Percentiles rank a stretch among this genome's conserved stretches.
Conservation (phyloP, 176 grass and related monocot species). For the Urochloa ruziziensis region DNA sequence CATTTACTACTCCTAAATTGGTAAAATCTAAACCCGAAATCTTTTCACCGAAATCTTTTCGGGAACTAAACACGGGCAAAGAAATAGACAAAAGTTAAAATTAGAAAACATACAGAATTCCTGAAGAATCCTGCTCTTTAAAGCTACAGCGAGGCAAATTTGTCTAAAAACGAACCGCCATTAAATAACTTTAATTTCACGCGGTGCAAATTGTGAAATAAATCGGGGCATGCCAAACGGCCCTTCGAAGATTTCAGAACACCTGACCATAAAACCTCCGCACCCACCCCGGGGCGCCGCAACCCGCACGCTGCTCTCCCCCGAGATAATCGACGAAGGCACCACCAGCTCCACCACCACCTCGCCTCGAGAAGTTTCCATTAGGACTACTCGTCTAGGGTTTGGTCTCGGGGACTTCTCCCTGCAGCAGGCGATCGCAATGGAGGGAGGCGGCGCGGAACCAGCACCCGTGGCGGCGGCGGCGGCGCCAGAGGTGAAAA, state of each 20-base stretch:
- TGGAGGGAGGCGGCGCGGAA: slow-evolving; percentile 39
- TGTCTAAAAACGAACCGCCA: not conserved
- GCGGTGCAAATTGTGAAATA: not conserved
- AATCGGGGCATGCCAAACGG: not conserved
- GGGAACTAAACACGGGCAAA: too few relatives aligned
- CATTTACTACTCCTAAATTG: too few relatives aligned
- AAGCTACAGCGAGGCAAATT: not conserved
- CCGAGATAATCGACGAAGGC: slow-evolving; percentile 26
- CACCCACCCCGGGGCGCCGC: not conserved
- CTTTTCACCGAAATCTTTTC: too few relatives aligned
- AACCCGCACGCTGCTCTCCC: not conserved
- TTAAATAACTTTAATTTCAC: not conserved
- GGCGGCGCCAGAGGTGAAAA: slow-evolving; percentile 36
- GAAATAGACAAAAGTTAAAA: too few relatives aligned
- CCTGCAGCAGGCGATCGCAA: slow-evolving; percentile 14
- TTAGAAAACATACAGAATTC: not conserved
- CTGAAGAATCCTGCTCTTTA: too few relatives aligned
- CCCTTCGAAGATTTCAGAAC: not conserved
- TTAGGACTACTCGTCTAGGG: slow-evolving; percentile 38
- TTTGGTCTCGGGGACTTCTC: slow-evolving; percentile 14
- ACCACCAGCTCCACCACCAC: slow-evolving; percentile 8
- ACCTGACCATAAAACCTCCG: slow-evolving; percentile 24
- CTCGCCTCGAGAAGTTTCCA: slow-evolving; percentile 14
- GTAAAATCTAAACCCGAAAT: too few relatives aligned
- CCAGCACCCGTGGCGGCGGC: not conserved